phyloP scores from a whole-genome alignment of 2,329 filamentous ascomycete species.

The Alternaria rosae region DNA sequence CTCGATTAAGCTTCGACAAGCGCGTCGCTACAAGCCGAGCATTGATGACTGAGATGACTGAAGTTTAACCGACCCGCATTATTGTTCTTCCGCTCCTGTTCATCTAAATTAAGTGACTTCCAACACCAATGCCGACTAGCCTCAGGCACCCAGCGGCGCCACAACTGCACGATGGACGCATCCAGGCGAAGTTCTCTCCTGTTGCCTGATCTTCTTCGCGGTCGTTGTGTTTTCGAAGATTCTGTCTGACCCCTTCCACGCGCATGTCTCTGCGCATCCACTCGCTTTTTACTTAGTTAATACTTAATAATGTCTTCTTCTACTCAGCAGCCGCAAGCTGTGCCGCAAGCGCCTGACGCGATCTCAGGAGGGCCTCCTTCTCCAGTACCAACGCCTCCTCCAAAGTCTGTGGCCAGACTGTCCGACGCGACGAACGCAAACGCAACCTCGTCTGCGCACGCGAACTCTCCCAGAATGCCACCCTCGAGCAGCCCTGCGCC shows the following conservation, averaged over 20 bases:
- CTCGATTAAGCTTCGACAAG: conserved; percentile 2
- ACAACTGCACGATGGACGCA: background rate
- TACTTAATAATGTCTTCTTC: conserved; percentile 21
- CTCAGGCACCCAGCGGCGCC: conserved; percentile 12
- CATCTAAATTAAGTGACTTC: conserved; percentile 7
- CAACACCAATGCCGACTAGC: conserved; percentile 6
- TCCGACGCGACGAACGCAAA: conserved; percentile 5
- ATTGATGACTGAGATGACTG: conserved; percentile 1
- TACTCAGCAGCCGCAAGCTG: conserved; percentile 3
- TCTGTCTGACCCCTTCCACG: background rate
- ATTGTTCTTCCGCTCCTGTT: background rate
- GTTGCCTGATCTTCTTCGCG: conserved; percentile 4
- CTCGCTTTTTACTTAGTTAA: conserved; percentile 13
- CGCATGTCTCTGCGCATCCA: conserved; percentile 17
- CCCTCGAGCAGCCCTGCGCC: conserved; percentile 3
- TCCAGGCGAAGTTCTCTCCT: background rate
- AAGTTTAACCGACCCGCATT: background rate
- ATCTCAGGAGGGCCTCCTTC: background rate
- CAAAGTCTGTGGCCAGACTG: conserved; percentile 5
- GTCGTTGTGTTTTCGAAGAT: conserved; percentile 7
- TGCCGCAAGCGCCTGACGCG: conserved; percentile 6
- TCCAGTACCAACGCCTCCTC: background rate
- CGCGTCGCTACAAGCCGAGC: background rate
- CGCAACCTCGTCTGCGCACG: background rate
- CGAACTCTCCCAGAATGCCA: background rate